phyloP scores from a whole-genome alignment of 129 eudicot genomes.

The Kitagawia praeruptora region DNA sequence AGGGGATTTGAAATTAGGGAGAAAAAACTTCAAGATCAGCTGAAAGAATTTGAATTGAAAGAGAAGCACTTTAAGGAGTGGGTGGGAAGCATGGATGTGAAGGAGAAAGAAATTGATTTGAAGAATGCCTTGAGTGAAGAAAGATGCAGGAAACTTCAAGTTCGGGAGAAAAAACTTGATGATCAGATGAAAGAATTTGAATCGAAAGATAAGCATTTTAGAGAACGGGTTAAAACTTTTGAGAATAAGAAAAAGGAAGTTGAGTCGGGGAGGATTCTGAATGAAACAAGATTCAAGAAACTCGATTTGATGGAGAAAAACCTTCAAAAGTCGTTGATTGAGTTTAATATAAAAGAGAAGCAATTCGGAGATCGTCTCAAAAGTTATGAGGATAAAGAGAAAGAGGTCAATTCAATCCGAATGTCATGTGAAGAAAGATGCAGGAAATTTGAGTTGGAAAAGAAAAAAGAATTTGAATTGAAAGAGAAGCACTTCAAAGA shows the following conservation, averaged over 20 bases:
- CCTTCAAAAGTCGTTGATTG: neutral
- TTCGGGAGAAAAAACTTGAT: neutral
- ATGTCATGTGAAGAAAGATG: slow-evolving; percentile 2
- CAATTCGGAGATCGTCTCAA: neutral
- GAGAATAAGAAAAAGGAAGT: neutral
- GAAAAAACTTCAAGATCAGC: neutral
- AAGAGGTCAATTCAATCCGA: neutral
- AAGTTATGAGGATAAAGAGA: slow-evolving; percentile 9
- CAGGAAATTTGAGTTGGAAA: neutral
- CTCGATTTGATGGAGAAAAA: neutral
- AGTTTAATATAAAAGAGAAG: neutral
- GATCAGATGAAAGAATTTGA: neutral
- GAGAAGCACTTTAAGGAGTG: neutral
- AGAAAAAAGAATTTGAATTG: slow-evolving; percentile 3
- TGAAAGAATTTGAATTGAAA: slow-evolving; percentile 3
- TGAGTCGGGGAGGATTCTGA: neutral
- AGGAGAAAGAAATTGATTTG: neutral
- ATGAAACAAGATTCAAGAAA: neutral
- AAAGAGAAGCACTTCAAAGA: slow-evolving; percentile 1
- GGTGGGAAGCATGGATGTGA: neutral
- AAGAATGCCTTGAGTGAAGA: neutral
- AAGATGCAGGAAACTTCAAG: neutral
- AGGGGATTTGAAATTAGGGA: neutral
- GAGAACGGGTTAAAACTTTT: neutral
- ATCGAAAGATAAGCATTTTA: neutral